Base-by-base conservation (phyloP, 2,329 filamentous ascomycete genomes). In the Fusarium mexicanum region DNA sequence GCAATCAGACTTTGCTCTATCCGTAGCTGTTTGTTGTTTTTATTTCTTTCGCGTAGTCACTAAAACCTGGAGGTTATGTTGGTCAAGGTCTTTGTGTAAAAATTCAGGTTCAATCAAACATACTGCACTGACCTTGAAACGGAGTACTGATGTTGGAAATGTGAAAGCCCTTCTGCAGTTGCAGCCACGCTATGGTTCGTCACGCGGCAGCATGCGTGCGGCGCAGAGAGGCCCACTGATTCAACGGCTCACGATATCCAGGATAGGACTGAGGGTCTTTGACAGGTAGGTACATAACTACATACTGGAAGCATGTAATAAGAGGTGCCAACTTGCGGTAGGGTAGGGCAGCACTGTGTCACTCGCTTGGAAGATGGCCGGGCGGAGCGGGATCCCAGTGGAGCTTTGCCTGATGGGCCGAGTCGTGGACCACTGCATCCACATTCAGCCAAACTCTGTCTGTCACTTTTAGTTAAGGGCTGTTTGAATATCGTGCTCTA, bases 161-260 rank as follows among this genome's bases (percentile, higher is more conserved):
- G 35, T n/a, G 48, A 47, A 43, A 48, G 40, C 29, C 31, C 24
- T 62, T 43, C 46, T 46, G 44, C 29, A 48, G 57, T 67, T 55
- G 71, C 26, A 74, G 59, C 71, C 61, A 54, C 47, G 58, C 41
- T 67, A 68, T 76, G 67, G 76, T 78, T 78, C 76, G 66, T 78
- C 76, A 77, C 73, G 76, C 75, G 63, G 76, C 69, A 67, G 71
- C 59, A 72, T 74, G 73, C 64, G 74, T 77, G 75, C 73, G 76
- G 76, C 76, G 71, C 66, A 77, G 73, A 74, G 35, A 18, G 76
- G 71, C 69, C 76, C 76, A 77, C 76, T 65, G 43, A 55, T 61
- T 64, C 67, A 76, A 77, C 71, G 76, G 64, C 75, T 76, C 71
- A 67, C 53, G 58, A 76, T 71, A 69, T 51, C 60, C 66, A 73